Base-by-base conservation (phyloP, 805 yeast genomes). In the Starmerella apis region DNA sequence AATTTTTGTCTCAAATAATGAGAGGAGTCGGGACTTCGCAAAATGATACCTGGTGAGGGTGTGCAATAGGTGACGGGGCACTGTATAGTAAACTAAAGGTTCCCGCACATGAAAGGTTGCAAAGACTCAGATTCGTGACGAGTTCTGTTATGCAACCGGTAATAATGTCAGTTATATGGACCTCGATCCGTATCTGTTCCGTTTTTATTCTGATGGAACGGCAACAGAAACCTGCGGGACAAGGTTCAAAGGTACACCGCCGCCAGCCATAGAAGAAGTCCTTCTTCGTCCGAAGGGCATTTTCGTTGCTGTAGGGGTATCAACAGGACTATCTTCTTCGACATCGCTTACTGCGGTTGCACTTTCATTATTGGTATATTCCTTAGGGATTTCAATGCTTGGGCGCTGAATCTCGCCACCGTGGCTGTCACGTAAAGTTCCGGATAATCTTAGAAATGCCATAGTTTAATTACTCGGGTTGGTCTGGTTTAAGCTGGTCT, bases 261-360 rank as follows among this genome's bases (percentile, higher is more conserved):
- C 59, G 28, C 60, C 60, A 28, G 41, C 38, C 59, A 57, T 52
- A 6, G 60, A 57, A 9, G 57, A 51, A 1, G 55, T 39, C 16
- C 60, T 28, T 4, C 56, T 39, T n/a, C 58, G 55, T 35, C 38
- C 31, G 2, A 28, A 43, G 8, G 45, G 25, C 4, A 32, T 20
- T 8, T 49, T 24, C 8, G 51, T 43, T 2, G 24, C 27, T 3
- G 38, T 10, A 11, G 41, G 35, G 16, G 36, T 18, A 9, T 19
- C 31, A 4, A 38, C 45, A 16, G 44, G 24, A 24, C 22, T 22
- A 30, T 14, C 46, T 6, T 39, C 50, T 8, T 47, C 50, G 39
- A 25, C 45, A 16, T 27, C 39, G 23, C 43, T 22, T 2, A 46
- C 27, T 1, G 46, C 46, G 3, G n/a, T 19, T 2, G 52, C 25